Evolutionary conservation across 2,329 filamentous ascomycete species (phyloP), one percentile per base, ranked within the genome.

Genomic region (Stylonectria norvegica): DNA sequence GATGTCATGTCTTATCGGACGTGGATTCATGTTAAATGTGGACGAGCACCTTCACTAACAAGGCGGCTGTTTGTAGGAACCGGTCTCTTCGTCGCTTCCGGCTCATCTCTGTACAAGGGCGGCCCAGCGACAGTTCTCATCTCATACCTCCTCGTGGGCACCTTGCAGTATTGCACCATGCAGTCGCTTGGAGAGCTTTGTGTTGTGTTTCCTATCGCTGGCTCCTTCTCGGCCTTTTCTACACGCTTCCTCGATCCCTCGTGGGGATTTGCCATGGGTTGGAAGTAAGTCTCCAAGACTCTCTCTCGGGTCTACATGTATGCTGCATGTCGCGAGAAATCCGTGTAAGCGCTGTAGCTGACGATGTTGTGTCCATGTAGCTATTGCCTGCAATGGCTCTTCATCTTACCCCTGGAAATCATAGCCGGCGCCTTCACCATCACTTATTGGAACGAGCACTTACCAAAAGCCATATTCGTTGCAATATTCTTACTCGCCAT

Each of bases 191-290:
- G 90, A 42, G 91, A 97, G 65, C 79, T 97, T 63, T 88, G 90
- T 12, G 89, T 96, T 5, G 67, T 89, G 7, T 96, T 93, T 55
- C 91, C 91, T 2, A 85, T 96, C 15, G 86, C 90, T 12, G 91
- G 91, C 35, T 94, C 89, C 2, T 97, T 96, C 61, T 88, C 89
- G 0, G 85, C 89, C 5, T 96, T 90, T 65, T 94, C 90, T n/a
- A 95, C 89, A 9, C 81, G 91, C 10, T 96, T 97, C 56, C 65
- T 97, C 10, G 89, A 96, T 59, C 91, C 90, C 0, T 90, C 90
- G 0, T 95, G 89, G 89, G 89, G 89, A 0, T 95, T 95, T 58
- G 87, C 89, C 18, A 94, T 95, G 88, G 89, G 89, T 7, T 95
- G 89, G 89, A 95, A 94, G 75, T 86, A 63, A 63, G 79, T 74